Base-by-base conservation (phyloP, 2,329 filamentous ascomycete species). In the Penicillium carneum region DNA sequence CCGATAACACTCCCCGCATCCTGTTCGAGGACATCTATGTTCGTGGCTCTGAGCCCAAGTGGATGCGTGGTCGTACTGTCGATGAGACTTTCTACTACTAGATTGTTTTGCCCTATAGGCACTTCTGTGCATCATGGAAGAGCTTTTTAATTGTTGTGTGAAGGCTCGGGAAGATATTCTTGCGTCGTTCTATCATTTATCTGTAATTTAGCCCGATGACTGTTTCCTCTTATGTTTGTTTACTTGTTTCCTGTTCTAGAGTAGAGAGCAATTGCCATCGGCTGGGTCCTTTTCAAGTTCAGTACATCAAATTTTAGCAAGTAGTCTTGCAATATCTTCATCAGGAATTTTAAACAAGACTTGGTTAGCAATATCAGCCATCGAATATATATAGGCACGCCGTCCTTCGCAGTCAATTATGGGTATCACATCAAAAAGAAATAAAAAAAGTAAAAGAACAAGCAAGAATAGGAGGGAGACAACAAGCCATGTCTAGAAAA, bases 21-120 rank as follows among this genome's bases (percentile, higher is more conserved):
- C 85, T 99, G 71, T 99, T 87, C 80, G 94, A 99, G 88, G 94
- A 97, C 80, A 96, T 97, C 79, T 98, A 97, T 81, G 93, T 93
- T 73, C 85, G 85, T 68, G 94, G 94, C 69, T 90, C 87, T 64
- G 94, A 97, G 87, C 93, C 93, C 60, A 83, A 88, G 75, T 97
- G 90, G 84, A 87, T 97, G 82, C 88, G 93, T 72, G 94, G 94
- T 71, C 87, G 94, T 65, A 93, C 90, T 62, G 86, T 90, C 57
- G 93, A 98, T 76, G 95, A 98, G 90, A 94, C 93, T 82, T 95
- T 89, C 83, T 97, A 90, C 81, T 89, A 88, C 78, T 83, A 84
- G 75, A 78, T 72, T 52, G 49, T 58, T 50, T 61, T 46, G 56
- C 59, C 20, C 52, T 29, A 47, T 47, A 47, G 63, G 58, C 59